These are phyloP conservation scores for Phytophthora agathidicida DNA, from an alignment of 352 stramenopile genomes.

Conservation along the genomic window DNA sequence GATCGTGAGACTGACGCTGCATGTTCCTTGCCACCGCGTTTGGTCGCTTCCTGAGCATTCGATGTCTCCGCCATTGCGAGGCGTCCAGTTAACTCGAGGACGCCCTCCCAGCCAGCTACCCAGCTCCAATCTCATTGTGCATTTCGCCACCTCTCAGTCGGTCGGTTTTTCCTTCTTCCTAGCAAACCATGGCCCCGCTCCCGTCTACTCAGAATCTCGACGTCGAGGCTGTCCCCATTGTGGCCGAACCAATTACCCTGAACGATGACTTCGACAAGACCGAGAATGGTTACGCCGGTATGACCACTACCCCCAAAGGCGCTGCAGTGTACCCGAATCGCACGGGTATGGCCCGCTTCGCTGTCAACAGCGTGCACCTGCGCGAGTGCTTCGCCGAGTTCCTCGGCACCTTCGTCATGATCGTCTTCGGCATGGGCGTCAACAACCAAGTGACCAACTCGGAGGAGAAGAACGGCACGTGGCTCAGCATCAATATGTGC, in stretches of 20 bases:
- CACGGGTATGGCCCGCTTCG: slow-evolving; percentile 10
- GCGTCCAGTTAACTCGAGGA: slow-evolving; percentile 6
- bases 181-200: slow-evolving; percentile 13
- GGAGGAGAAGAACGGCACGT: slow-evolving; percentile 48
- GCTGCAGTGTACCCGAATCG: slow-evolving; percentile 34
- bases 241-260: slow-evolving; percentile 11
- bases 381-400: slow-evolving; percentile 54
- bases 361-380: slow-evolving; percentile 33
- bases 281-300: slow-evolving; percentile 34
- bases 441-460: slow-evolving; percentile 64
- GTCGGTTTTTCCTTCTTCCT: not conserved
- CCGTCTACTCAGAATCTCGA: slow-evolving; percentile 17
- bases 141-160: slow-evolving; percentile 13
- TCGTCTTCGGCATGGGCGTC: slow-evolving; percentile 54
- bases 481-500: slow-evolving; percentile 59
- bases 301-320: slow-evolving; percentile 37
- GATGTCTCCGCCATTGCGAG: slow-evolving; percentile 3
- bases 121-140: slow-evolving; percentile 13
- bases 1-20: slow-evolving; percentile 12
- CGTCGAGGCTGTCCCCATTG: slow-evolving; percentile 3
- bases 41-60: slow-evolving; percentile 21
- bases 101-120: too few relatives aligned
- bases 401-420: slow-evolving; percentile 51
- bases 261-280: slow-evolving; percentile 24
- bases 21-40: slow-evolving; percentile 14